Evolutionary conservation across 169 alveolate species (phyloP), one percentile per base, ranked within the genome.

Genomic region (Babesia sp.): DNA sequence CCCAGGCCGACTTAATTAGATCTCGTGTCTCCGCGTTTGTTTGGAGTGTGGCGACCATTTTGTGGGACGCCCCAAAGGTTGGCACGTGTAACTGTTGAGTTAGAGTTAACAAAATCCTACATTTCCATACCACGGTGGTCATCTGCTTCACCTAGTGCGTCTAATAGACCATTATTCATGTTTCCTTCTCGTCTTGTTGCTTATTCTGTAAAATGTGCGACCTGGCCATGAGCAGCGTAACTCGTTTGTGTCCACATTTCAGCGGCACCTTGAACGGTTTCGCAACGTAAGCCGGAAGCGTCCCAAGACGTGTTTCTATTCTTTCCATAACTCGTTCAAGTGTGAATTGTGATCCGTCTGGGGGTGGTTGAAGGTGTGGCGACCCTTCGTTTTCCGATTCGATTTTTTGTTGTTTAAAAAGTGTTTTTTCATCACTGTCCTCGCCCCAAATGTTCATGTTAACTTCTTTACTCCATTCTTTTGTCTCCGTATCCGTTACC

Each of bases 241-340:
- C 53, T 36, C 85, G 42, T 36, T 74, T 66, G 44, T 44, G 61
- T 1, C 79, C 85, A 50, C 72, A 61, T 37, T 66, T 45, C 39
- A 74, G 48, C 18, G 78, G 73, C 7, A 50, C 58, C 18, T 59
- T 74, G 58, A 74, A 74, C 28, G 85, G 79, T 44, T 74, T 74
- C 0, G 76, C 70, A 0, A 63, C 50, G 31, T 54, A 51, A 29
- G 53, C 53, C 9, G 85, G 85, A 1, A 74, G 59, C 28, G 8
- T 9, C 1, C 64, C 44, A 2, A 74, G 7, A 12, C 80, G 16
- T 20, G 33, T 55, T 33, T 50, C 85, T 0, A 66, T 33, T 31
- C 63, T 61, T 16, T 3, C 50, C 33, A 44, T 7, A 18, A 34
- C 41, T 0, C 28, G 29, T 16, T 74, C 72, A 3, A 74, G 33